Evolutionary conservation across 306 rosid genomes (phyloP).

Genomic region (Acmispon strigosus): DNA sequence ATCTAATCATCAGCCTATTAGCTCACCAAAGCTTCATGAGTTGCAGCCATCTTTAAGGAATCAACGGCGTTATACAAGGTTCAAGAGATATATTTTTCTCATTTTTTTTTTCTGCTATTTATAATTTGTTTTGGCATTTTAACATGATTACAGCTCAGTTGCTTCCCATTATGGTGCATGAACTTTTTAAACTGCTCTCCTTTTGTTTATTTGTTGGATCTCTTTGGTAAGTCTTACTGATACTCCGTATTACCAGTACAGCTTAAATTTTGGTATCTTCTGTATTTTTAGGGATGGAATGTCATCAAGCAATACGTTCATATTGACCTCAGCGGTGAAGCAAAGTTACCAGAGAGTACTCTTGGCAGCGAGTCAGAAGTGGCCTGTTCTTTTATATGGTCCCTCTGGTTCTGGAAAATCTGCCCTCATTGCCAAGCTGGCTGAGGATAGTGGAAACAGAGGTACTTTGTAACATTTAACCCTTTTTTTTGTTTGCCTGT

Average conservation of each 20-base stretch:
- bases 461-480: conserved; percentile 20
- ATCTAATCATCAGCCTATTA: conserved; percentile 12
- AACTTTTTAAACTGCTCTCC: not conserved
- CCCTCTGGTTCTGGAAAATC: conserved; percentile 89
- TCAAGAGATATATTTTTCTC: not conserved
- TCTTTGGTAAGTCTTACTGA: not conserved
- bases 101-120: not conserved
- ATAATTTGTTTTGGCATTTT: not conserved
- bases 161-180: not conserved
- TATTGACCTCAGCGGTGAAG: conserved; percentile 56
- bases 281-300: conserved; percentile 41
- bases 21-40: conserved; percentile 27
- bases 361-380: conserved; percentile 70
- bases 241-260: not conserved
- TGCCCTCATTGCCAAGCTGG: conserved; percentile 69
- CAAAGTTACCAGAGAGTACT: conserved; percentile 63
- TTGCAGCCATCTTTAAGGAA: conserved; percentile 43
- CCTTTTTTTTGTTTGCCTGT: not conserved
- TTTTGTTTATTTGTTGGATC: not conserved
- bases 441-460: conserved; percentile 44
- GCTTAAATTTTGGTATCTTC: conserved; percentile 9
- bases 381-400: conserved; percentile 87
- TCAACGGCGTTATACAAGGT: conserved; percentile 45
- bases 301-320: conserved; percentile 33
- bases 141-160: not conserved